Base-by-base conservation (phyloP, 345 rosid species). In the Boechera stricta region DNA sequence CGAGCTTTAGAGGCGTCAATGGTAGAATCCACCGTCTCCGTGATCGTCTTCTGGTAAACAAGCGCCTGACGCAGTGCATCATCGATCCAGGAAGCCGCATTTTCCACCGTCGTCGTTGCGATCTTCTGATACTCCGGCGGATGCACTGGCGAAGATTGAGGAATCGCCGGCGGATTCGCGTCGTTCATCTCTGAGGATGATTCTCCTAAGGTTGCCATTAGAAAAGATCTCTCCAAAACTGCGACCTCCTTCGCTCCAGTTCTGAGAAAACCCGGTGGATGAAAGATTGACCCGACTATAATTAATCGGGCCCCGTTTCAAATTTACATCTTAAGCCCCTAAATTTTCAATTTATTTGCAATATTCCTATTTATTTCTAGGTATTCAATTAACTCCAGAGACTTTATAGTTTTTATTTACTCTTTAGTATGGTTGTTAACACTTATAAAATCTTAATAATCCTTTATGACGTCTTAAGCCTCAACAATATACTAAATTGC, bases 71-170 rank as follows among this genome's bases (percentile, higher is more conserved):
- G 85, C 79, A 87, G 60, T 15, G 93, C 87, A 73, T 85, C 78
- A 24, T 88, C 96, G 69, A 88, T 84, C 99, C 97, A 95, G 29
- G 89, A 87, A 44, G 85, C 65, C 4, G 78, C 83, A 74, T 84
- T 80, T 64, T 85, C 88, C 10, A 82, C 76, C 69, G 83, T 16
- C 72, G 82, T 84, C 72, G 88, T 77, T 45, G 81, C 80, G 16
- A 79, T 75, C 71, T 59, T 67, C 67, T 82, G 51, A 48, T 74
- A 12, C 13, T 68, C 74, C 48, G 41, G 72, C 9, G 60, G 77
- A 1, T 41, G 54, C 18, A 39, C 38, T 56, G 61, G 69, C 5
- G 44, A 32, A 49, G 76, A 56, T 15, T 70, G 73, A 18, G 69
- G 60, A 57, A 4, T 49, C 69, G 7, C 12, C 11, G 77, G 64